phyloP scores from a whole-genome alignment of 306 rosid species.

The Begonia fuchsioides region DNA sequence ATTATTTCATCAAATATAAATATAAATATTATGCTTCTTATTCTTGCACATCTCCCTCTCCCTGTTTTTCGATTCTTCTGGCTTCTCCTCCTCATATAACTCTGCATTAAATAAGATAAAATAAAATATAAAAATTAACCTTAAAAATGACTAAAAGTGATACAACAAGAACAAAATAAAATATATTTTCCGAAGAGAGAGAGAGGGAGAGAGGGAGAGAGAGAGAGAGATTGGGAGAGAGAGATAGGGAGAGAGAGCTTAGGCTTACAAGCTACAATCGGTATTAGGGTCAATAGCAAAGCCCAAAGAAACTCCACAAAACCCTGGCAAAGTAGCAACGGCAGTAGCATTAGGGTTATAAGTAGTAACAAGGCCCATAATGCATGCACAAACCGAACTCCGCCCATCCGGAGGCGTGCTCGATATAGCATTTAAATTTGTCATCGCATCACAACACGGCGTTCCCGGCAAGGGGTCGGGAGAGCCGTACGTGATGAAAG shows the following conservation, averaged over 20 bases:
- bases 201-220: too few relatives aligned
- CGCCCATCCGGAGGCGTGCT: slow-evolving; percentile 14
- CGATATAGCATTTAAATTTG: slow-evolving; percentile 15
- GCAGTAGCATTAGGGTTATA: slow-evolving; percentile 28
- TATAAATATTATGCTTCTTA: too few relatives aligned
- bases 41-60: too few relatives aligned
- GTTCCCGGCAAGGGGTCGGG: slow-evolving; percentile 44
- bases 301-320: slow-evolving; percentile 49
- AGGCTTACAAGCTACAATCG: slow-evolving; percentile 24
- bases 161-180: too few relatives aligned
- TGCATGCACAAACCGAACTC: slow-evolving; percentile 28
- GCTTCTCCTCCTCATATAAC: too few relatives aligned
- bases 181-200: too few relatives aligned
- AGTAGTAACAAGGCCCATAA: slow-evolving; percentile 27
- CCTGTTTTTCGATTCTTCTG: too few relatives aligned
- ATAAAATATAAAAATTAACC: too few relatives aligned
- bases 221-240: too few relatives aligned
- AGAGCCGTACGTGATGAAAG: slow-evolving; percentile 26
- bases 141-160: too few relatives aligned
- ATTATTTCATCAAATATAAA: too few relatives aligned
- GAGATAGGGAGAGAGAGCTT: slow-evolving; percentile 1
- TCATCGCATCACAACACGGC: slow-evolving; percentile 40
- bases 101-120: too few relatives aligned
- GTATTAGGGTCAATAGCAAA: slow-evolving; percentile 30
- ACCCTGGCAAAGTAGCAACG: slow-evolving; percentile 33